Conservation (phyloP, 805 yeast species). For the Candida anglica region DNA sequence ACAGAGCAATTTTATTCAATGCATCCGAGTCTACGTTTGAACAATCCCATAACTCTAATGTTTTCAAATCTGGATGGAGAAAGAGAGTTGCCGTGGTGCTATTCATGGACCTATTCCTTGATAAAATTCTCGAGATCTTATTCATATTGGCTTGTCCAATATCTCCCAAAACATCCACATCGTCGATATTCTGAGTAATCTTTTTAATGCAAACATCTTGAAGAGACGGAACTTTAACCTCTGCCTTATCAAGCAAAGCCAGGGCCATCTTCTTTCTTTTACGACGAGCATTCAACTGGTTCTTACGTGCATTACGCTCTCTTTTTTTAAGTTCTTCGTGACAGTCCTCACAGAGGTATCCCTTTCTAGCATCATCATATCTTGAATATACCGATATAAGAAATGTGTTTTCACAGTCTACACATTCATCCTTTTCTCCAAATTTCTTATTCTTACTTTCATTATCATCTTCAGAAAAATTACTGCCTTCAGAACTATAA, state of each 20-base stretch:
- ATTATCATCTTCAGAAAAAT: slow-evolving; percentile 21
- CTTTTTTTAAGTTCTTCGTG: slow-evolving; percentile 37
- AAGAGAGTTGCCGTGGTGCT: slow-evolving; percentile 72
- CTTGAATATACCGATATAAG: slow-evolving; percentile 65
- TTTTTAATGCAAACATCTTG: slow-evolving; percentile 78
- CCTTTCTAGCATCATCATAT: slow-evolving; percentile 45
- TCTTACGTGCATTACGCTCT: slow-evolving; percentile 44
- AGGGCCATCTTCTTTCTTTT: slow-evolving; percentile 77
- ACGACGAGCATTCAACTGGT: slow-evolving; percentile 63
- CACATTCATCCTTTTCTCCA: slow-evolving; percentile 59
- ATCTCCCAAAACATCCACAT: slow-evolving; percentile 81
- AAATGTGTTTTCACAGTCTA: slow-evolving; percentile 58
- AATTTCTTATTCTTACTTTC: slow-evolving; percentile 24
- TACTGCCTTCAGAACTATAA: slow-evolving; percentile 34
- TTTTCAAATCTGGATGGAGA: slow-evolving; percentile 52
- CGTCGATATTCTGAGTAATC: slow-evolving; percentile 63
- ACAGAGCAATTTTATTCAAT: slow-evolving; percentile 65
- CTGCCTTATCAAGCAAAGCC: slow-evolving; percentile 72
- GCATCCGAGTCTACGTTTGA: slow-evolving; percentile 69
- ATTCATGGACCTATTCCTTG: slow-evolving; percentile 77
- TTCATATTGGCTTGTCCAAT: slow-evolving; percentile 71
- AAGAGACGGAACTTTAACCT: slow-evolving; percentile 59
- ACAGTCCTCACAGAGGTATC: slow-evolving; percentile 66
- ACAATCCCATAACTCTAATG: slow-evolving; percentile 87
- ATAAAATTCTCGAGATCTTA: slow-evolving; percentile 70